Conservation (phyloP, 345 rosid species). For the Brassica incana region DNA sequence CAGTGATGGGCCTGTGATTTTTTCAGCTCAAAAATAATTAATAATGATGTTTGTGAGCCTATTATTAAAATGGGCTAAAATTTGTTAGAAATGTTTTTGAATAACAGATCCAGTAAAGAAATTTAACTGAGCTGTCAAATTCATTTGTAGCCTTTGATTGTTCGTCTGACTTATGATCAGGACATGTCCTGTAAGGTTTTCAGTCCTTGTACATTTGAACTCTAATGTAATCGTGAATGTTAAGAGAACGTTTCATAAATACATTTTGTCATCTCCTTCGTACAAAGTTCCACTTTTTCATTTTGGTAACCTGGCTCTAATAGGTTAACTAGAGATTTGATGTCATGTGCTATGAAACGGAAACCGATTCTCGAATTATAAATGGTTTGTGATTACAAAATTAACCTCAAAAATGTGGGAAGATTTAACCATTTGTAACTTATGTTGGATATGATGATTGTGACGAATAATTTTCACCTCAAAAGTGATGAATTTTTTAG, state of each 20-base stretch:
- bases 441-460: slow-evolving; percentile 6
- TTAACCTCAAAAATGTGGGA: slow-evolving; percentile 3
- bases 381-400: neutral
- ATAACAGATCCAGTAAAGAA: neutral
- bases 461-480: neutral
- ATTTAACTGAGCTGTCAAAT: neutral
- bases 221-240: neutral
- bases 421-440: neutral
- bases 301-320: neutral
- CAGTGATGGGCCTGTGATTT: neutral
- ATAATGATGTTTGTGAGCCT: neutral
- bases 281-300: neutral
- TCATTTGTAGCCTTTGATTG: neutral
- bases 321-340: neutral
- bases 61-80: neutral
- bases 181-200: neutral
- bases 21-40: neutral
- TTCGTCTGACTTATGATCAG: neutral
- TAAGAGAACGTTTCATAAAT: neutral
- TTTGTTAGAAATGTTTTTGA: neutral
- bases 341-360: neutral
- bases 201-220: neutral
- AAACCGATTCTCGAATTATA: neutral
- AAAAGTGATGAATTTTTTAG: slow-evolving; percentile 9
- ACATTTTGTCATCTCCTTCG: neutral